These are phyloP conservation scores for Nicotiana paniculata DNA, from an alignment of 257 asterid species.

Conservation along the genomic window DNA sequence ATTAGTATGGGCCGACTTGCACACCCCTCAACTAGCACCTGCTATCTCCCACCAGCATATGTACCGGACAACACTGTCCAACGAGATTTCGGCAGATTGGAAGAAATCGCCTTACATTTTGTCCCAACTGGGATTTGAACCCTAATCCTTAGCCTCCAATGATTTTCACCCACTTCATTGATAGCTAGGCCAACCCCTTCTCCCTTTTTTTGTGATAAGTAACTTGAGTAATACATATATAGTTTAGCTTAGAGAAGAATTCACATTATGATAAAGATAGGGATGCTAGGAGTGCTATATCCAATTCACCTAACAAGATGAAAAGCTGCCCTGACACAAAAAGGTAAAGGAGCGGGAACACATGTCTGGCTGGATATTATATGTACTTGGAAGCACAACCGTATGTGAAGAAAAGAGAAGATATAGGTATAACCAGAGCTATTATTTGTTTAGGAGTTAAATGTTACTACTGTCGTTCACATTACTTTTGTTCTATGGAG, in stretches of 20 bases:
- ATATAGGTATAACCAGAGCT: not conserved
- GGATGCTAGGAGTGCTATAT: not conserved
- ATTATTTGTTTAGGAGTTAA: not conserved
- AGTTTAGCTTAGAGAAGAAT: not conserved
- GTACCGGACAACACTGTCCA: not conserved
- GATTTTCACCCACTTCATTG: not conserved
- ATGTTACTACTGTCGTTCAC: not conserved
- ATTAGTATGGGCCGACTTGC: not conserved
- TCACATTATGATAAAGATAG: not conserved
- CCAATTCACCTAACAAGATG: not conserved
- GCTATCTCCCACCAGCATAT: not conserved
- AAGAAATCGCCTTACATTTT: not conserved
- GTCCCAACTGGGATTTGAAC: not conserved
- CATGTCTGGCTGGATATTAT: not conserved
- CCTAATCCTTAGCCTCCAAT: not conserved
- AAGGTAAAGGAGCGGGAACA: not conserved
- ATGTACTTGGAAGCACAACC: not conserved
- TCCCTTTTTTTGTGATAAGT: not conserved
- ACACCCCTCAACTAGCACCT: not conserved
- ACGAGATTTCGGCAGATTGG: not conserved
- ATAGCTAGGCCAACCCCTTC: not conserved
- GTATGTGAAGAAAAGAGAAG: not conserved
- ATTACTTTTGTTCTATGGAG: not conserved
- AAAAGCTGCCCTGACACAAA: not conserved
- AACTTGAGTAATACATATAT: not conserved